Evolutionary conservation across 1,284 basidiomycete species (phyloP), one percentile per base, ranked within the genome.

Genomic region (Baeospora myosura): DNA sequence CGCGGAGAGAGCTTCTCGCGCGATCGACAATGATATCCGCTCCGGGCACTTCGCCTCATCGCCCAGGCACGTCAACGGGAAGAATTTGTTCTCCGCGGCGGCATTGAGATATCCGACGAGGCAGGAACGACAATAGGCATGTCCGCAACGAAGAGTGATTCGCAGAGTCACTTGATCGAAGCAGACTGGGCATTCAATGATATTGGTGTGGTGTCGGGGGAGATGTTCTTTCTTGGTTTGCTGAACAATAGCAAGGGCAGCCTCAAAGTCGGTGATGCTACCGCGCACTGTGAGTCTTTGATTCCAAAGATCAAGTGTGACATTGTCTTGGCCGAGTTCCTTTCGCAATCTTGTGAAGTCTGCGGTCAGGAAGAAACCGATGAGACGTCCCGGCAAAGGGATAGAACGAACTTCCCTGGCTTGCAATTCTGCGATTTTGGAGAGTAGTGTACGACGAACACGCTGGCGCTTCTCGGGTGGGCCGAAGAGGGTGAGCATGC

Each of bases 11-110:
- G 81, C 47, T 23, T 64, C 59, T 16, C 69, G 69, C 3, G 76
- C 75, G 12, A 68, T 53, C 6, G 52, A 46, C 11, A 84, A 62
- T 0, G 81, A 66, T 12, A 88, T 72, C 12, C 51, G 60, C 31
- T 71, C 58, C 0, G 62, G 53, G 49, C 84, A 88, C 33, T 62
- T 65, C 0, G 70, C 77, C 4, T 74, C 70, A 45, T 72, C 59
- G 6, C 80, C 84, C 2, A 87, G 66, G 49, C 84, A 88, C 6
- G 57, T 68, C 11, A 88, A 53, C 0, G 85, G 84, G 63, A 87
- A 88, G n/a, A 60, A 59, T 34, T 68, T 71, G 52, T 69, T 75
- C 33, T 78, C 73, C 16, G 70, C 57, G 1, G 81, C 65, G 2
- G 80, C 69, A 2, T 60, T 53, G 12, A 87, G 61, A 54, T 82